Base-by-base conservation (phyloP, 768 basidiomycete genomes). In the Tricholoma matsutake region DNA sequence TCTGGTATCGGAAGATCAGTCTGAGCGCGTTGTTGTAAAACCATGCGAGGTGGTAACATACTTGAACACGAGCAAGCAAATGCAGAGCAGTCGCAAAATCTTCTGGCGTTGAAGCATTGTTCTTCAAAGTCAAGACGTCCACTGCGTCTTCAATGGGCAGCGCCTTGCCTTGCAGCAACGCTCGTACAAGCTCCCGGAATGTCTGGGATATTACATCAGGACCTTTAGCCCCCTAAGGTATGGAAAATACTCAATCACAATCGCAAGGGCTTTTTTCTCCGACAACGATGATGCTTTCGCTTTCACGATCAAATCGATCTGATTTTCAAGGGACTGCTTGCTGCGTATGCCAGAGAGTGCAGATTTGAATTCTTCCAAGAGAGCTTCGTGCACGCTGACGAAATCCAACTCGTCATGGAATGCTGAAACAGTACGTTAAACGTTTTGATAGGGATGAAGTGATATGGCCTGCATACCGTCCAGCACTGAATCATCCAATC, bases 351-450 rank as follows among this genome's bases (percentile, higher is more conserved):
- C 73, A 34, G 70, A 74, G 31, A 83, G 75, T 11, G 74, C 78
- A 28, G 76, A 70, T 64, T 77, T 84, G 71, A 96, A 86, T 45
- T 89, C 83, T 4, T 83, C 76, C 6, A 85, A 63, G 2, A 98
- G 75, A 3, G 79, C 79, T 65, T 89, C 84, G 65, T 96, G 94
- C 2, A 96, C 88, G 59, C 87, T 88, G 65, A 97, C 81, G 62
- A 96, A 87, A 73, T 98, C 93, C 54, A 98, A 81, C 28, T 83
- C 85, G 65, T 94, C 87, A 67, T 98, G 92, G 78, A 95, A 89
- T 2, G 82, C 94, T 95, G 64, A 0, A 45, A 60, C 34, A 35
- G 39, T 28, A n/a, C 6, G 32, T 60, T 61, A 64, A 59, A 54
- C 61, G 37, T 43, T 20, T 57, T 14, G 14, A 37, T 51, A 28